Base-by-base conservation (phyloP, 2,329 filamentous ascomycete species). In the Paracoccidioides lutzii region DNA sequence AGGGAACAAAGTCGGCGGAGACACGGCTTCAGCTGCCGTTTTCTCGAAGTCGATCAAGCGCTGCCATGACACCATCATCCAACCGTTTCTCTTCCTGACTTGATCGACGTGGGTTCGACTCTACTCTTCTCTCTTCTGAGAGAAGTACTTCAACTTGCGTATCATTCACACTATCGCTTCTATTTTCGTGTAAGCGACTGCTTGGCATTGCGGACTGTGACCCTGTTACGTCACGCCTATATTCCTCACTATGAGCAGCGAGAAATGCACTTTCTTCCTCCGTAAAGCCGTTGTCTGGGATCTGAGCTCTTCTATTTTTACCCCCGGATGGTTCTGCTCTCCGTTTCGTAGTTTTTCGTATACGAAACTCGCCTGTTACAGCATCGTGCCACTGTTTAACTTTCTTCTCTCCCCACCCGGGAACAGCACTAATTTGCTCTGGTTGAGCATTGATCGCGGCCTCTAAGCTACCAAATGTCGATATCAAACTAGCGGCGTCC, bases 341-440 rank as follows among this genome's bases (percentile, higher is more conserved):
- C 42, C 76, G 69, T 61, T 74, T 87, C n/a, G 79, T 81, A 1
- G 87, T 81, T 64, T 85, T 86, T 63, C 83, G 82, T 4, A 85
- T 82, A 57, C 88, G 76, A 64, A 97, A 96, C 0, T 89, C 88
- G 70, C 95, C 90, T 58, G 88, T 81, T 1, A 96, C 86, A 8
- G 87, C 85, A 56, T 77, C 80, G 62, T 80, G 85, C 91, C 91
- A 97, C 57, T 83, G 81, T 70, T 87, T 85, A 28, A 96, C 89
- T 71, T 98, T 98, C 74, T 88, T 90, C 71, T 94, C 88, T 38
- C 93, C 93, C 90, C 90, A 98, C 0, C 93, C 93, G 35, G 84
- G 81, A n/a, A 98, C 82, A 59, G 88, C 75, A 12, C 83, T 82
- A 40, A 98, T 79, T 69, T 95, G 87, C 67, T 97, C 93, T 0